These are phyloP conservation scores for Martiniozyma asiatica DNA, from an alignment of 1,139 yeast genomes.

Conservation along the genomic window DNA sequence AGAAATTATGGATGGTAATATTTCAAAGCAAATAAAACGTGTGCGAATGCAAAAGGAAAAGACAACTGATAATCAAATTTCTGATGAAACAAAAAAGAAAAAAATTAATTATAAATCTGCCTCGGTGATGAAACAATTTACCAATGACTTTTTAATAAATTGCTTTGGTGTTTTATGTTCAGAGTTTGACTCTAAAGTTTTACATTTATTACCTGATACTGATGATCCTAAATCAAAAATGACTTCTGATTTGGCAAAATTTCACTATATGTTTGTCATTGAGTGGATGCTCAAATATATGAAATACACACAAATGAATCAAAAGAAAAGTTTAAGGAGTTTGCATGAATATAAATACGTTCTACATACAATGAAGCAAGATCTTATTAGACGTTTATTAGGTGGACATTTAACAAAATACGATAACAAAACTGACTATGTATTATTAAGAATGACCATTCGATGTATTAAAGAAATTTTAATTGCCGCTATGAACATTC, in stretches of 20 bases:
- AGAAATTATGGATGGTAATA: constrained; percentile 35
- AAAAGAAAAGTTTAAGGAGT: background rate
- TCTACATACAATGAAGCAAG: constrained; percentile 56
- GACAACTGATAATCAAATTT: constrained; percentile 1
- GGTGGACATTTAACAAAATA: constrained; percentile 41
- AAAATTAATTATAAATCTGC: constrained; percentile 28
- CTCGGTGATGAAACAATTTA: constrained; percentile 31
- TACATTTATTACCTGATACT: background rate
- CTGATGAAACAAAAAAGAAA: constrained; percentile 15
- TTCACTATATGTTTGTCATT: constrained; percentile 46
- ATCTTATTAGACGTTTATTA: constrained; percentile 49
- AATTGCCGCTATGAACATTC: constrained; percentile 31
- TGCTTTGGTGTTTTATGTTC: constrained; percentile 60
- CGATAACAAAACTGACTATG: constrained; percentile 26
- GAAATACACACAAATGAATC: constrained; percentile 9
- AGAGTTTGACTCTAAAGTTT: constrained; percentile 17
- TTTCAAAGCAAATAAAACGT: constrained; percentile 12
- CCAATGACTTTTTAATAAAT: constrained; percentile 54
- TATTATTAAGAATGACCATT: constrained; percentile 53
- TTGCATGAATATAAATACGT: constrained; percentile 33
- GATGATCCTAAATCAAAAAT: constrained; percentile 3
- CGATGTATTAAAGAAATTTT: constrained; percentile 58
- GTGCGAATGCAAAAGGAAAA: constrained; percentile 4
- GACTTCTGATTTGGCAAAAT: too few species aligned
- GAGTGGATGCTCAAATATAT: constrained; percentile 60